Percentiles rank a stretch among this genome's conserved stretches.
phyloP scores from a whole-genome alignment of 257 asterid species.

The Przewalskia tangutica region DNA sequence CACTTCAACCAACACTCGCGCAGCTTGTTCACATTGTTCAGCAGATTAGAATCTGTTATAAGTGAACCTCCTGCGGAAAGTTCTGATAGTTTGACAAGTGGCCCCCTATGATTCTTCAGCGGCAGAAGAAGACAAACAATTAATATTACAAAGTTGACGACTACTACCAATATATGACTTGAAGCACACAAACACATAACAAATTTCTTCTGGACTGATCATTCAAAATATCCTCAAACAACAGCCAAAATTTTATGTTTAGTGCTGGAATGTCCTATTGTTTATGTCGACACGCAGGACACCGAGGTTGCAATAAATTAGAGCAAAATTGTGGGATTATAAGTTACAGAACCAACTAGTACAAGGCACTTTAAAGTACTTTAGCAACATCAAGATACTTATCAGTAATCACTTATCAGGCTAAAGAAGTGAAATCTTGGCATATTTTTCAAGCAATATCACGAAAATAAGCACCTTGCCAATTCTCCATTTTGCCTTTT shows the following conservation, averaged over 20 bases:
- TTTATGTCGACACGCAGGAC: not conserved
- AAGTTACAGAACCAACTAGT: not conserved
- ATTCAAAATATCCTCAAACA: constrained; percentile 1
- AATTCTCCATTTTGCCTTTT: constrained; percentile 26
- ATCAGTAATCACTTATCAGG: not conserved
- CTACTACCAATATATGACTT: not conserved
- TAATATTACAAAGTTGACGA: not conserved
- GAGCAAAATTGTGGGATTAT: not conserved
- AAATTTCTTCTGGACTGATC: not conserved
- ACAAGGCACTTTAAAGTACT: not conserved
- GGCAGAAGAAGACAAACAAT: not conserved
- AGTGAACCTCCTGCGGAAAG: constrained; percentile 29
- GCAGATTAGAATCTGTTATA: constrained; percentile 19
- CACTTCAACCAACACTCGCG: constrained; percentile 39
- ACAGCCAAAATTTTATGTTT: not conserved
- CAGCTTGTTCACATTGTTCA: constrained; percentile 49
- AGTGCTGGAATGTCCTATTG: not conserved
- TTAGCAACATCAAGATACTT: not conserved
- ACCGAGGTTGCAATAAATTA: not conserved
- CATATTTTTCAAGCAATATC: not conserved
- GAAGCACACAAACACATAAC: not conserved
- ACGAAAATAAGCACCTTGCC: constrained; percentile 35
- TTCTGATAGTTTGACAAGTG: constrained; percentile 24
- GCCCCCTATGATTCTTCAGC: constrained; percentile 29
- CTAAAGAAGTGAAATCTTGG: not conserved